A percentile compares a stretch with the other conserved stretches of the same genome.
Conservation (phyloP, 352 stramenopile genomes). For the Phytophthora quininea region DNA sequence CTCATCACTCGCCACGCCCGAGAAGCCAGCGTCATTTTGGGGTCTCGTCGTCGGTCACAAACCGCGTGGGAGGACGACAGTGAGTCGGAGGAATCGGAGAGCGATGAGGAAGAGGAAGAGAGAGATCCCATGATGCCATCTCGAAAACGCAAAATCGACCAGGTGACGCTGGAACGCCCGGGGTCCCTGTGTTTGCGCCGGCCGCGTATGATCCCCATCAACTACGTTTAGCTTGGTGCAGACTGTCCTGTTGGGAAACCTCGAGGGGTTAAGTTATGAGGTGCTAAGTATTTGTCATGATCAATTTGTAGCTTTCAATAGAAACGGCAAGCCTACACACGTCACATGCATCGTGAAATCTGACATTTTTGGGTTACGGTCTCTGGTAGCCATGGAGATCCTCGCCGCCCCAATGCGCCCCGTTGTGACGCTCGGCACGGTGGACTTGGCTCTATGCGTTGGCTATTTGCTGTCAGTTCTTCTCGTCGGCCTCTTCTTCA, state of each 20-base stretch:
- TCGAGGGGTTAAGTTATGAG: slow-evolving; percentile 32
- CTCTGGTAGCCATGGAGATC: slow-evolving; percentile 16
- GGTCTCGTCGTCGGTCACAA: slow-evolving; percentile 50
- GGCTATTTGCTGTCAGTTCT: slow-evolving; percentile 71
- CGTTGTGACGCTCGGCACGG: slow-evolving; percentile 39
- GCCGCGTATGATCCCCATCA: slow-evolving; percentile 71
- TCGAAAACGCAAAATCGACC: slow-evolving; percentile 53
- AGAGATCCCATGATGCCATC: slow-evolving; percentile 10
- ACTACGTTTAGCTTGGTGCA: slow-evolving; percentile 51
- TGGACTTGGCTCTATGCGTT: slow-evolving; percentile 63
- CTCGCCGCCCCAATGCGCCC: slow-evolving; percentile 8
- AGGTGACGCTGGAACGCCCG: slow-evolving; percentile 49
- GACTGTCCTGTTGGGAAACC: slow-evolving; percentile 16
- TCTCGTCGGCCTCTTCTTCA: slow-evolving; percentile 72
- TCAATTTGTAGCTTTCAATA: neutral
- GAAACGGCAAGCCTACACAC: slow-evolving; percentile 15
- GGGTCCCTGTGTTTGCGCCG: slow-evolving; percentile 54
- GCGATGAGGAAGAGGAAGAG: slow-evolving; percentile 2
- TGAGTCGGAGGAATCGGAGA: slow-evolving; percentile 20
- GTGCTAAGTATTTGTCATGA: neutral
- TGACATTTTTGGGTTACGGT: neutral
- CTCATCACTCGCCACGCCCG: slow-evolving; percentile 73
- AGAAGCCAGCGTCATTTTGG: slow-evolving; percentile 72
- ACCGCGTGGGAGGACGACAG: slow-evolving; percentile 22
- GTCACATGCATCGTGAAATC: slow-evolving; percentile 16